Conservation (phyloP, 768 basidiomycete species). For the Phylloporus rhodoxanthus region DNA sequence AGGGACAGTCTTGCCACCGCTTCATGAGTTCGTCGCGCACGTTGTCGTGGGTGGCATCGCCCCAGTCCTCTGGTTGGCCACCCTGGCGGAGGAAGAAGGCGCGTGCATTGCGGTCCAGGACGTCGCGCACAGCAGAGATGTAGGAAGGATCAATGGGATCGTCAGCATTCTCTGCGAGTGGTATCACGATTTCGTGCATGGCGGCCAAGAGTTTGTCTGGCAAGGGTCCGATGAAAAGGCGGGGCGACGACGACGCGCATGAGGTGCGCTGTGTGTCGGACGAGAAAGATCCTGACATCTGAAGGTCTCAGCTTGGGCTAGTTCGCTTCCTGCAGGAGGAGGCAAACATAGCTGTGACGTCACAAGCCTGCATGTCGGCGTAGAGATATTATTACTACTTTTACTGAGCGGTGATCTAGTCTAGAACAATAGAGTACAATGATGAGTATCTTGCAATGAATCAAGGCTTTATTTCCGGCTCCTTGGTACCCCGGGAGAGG, state of each 20-base stretch:
- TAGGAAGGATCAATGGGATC: conserved; percentile 31
- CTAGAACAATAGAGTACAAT: conserved; percentile 8
- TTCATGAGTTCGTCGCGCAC: conserved; percentile 51
- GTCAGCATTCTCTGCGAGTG: conserved; percentile 24
- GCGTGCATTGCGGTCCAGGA: conserved; percentile 55
- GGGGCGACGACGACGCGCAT: conserved; percentile 9
- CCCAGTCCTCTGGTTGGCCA: conserved; percentile 64
- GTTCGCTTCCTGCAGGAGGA: background rate
- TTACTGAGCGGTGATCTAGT: conserved; percentile 20
- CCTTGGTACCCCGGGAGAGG: conserved; percentile 31
- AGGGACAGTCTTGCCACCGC: conserved; percentile 63
- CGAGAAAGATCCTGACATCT: conserved; percentile 12
- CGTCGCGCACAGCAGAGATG: conserved; percentile 29
- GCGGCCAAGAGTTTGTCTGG: conserved; percentile 52
- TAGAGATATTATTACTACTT: background rate
- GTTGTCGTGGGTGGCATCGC: conserved; percentile 44
- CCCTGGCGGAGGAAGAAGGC: conserved; percentile 60
- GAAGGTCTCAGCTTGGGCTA: background rate
- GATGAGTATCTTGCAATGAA: conserved; percentile 3
- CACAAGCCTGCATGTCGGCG: conserved; percentile 10
- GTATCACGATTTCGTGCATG: conserved; percentile 28
- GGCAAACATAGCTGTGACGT: conserved; percentile 21
- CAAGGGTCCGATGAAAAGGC: conserved; percentile 74
- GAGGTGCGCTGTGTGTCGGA: background rate
- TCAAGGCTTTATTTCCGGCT: conserved; percentile 27